These are phyloP conservation scores for Fusarium ambrosium DNA, from an alignment of 2,329 filamentous ascomycete genomes.

Conservation along the genomic window DNA sequence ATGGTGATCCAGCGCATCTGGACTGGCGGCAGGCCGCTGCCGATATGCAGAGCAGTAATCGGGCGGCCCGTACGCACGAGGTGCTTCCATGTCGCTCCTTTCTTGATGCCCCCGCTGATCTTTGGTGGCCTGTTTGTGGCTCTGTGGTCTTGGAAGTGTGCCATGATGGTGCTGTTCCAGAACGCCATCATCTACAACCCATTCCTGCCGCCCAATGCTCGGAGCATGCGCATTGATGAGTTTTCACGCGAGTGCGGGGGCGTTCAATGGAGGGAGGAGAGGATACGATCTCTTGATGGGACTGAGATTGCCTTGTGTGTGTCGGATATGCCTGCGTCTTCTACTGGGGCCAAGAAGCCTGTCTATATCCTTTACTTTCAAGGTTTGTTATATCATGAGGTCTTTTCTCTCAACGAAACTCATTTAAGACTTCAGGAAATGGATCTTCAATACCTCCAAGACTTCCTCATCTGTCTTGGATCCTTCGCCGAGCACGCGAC, in stretches of 20 bases:
- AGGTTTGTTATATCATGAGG: constrained; percentile 33
- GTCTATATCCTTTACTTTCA: constrained; percentile 61
- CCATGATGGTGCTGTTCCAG: constrained; percentile 82
- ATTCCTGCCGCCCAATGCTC: constrained; percentile 77
- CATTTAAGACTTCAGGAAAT: constrained; percentile 60
- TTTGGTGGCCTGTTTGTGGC: constrained; percentile 75
- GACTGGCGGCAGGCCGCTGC: constrained; percentile 21
- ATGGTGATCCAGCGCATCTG: constrained; percentile 44
- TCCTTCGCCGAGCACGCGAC: constrained; percentile 62
- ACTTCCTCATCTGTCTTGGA: constrained; percentile 68
- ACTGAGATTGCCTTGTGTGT: constrained; percentile 74
- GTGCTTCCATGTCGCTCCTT: constrained; percentile 50
- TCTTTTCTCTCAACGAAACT: constrained; percentile 9
- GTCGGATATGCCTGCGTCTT: constrained; percentile 53
- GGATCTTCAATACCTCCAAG: constrained; percentile 70
- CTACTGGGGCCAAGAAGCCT: constrained; percentile 39
- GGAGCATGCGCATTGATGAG: constrained; percentile 75
- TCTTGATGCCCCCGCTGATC: constrained; percentile 74
- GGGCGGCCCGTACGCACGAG: constrained; percentile 33
- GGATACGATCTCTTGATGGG: constrained; percentile 72
- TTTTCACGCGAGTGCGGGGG: constrained; percentile 72
- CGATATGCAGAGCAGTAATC: constrained; percentile 15
- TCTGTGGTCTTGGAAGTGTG: constrained; percentile 76
- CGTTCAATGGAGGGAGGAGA: constrained; percentile 76
- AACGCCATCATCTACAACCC: constrained; percentile 89